Evolutionary conservation across 2,329 filamentous ascomycete species (phyloP).

Genomic region (Lachnellula willkommii): DNA sequence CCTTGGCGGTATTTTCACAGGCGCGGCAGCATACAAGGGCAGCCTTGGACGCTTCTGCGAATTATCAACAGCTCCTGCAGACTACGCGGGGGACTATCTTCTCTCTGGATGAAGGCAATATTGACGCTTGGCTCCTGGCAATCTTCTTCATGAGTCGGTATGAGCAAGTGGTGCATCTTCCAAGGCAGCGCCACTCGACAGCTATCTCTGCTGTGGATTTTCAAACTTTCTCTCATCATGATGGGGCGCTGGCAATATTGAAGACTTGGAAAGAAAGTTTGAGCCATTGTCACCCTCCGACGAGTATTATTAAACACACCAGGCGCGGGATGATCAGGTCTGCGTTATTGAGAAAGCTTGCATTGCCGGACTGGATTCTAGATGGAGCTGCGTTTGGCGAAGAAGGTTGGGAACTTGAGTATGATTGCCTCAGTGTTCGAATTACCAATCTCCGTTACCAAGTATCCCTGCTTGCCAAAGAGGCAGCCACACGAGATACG

Average conservation of each 20-base stretch:
- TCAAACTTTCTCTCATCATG: constrained; percentile 36
- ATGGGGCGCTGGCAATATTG: constrained; percentile 29
- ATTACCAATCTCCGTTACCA: constrained; percentile 19
- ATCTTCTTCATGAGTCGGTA: constrained; percentile 18
- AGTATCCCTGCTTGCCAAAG: not conserved
- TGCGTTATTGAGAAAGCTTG: constrained; percentile 21
- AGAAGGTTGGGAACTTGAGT: constrained; percentile 26
- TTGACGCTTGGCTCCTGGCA: constrained; percentile 16
- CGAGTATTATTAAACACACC: constrained; percentile 27
- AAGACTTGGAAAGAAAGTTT: constrained; percentile 27
- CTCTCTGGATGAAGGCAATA: constrained; percentile 4
- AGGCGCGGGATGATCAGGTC: constrained; percentile 28
- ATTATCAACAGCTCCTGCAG: constrained; percentile 23
- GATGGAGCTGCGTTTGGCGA: constrained; percentile 31
- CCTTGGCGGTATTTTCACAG: constrained; percentile 27
- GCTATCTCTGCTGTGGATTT: not conserved
- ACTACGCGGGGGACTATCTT: constrained; percentile 4
- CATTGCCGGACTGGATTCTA: constrained; percentile 29
- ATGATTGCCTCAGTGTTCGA: constrained; percentile 26
- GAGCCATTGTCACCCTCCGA: constrained; percentile 3
- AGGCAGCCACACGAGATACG: not conserved
- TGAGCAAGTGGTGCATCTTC: constrained; percentile 7
- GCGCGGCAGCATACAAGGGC: constrained; percentile 22
- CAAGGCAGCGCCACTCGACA: not conserved
- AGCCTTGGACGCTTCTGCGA: constrained; percentile 22